Base-by-base conservation (phyloP, 2,329 filamentous ascomycete species). In the Elsinoe necatrix region DNA sequence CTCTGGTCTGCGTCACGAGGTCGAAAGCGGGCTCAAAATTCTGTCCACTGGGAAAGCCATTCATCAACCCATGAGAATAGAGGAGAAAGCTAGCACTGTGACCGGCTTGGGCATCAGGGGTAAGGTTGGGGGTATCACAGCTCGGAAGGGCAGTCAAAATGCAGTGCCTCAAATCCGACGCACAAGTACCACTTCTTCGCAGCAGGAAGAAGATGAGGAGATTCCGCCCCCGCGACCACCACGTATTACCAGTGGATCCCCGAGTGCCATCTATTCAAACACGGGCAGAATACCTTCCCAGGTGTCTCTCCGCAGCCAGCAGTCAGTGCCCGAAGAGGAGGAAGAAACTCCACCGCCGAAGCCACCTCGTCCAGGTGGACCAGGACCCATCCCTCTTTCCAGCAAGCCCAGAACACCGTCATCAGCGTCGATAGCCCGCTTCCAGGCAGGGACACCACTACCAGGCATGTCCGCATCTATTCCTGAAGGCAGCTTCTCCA, bases 11-110 rank as follows among this genome's bases (percentile, higher is more conserved):
- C 84, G 86, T 61, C 75, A 79, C 58, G 80, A 90, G 62, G 71
- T 85, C 41, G 88, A 93, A 70, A 74, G 75, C 2, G 69, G 70
- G 20, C 77, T 91, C 58, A 73, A 72, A 25, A 78, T 82, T 56
- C 75, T 95, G 54, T 77, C 81, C 23, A 78, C 80, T 27, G 86
- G 87, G 39, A 90, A 86, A 67, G 80, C 82, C 2, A 73, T 84
- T 14, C 78, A 82, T 42, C 75, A 79, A 67, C 73, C 79, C 1
- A 79, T 81, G 75, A 71, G 58, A 39, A 64, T 78, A 42, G 75
- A 77, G 54, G 68, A 71, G 42, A 72, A 74, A 56, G 68, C 69
- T 18, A 71, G 70, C 14, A 74, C 73, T 1, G 16, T 76, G 41
- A 77, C 76, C 23, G 74, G 76, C 3, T 65, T 77, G 41, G 75